Evolutionary conservation across 2,329 filamentous ascomycete species (phyloP), one percentile per base, ranked within the genome.

Genomic region (Geosmithia flava): DNA sequence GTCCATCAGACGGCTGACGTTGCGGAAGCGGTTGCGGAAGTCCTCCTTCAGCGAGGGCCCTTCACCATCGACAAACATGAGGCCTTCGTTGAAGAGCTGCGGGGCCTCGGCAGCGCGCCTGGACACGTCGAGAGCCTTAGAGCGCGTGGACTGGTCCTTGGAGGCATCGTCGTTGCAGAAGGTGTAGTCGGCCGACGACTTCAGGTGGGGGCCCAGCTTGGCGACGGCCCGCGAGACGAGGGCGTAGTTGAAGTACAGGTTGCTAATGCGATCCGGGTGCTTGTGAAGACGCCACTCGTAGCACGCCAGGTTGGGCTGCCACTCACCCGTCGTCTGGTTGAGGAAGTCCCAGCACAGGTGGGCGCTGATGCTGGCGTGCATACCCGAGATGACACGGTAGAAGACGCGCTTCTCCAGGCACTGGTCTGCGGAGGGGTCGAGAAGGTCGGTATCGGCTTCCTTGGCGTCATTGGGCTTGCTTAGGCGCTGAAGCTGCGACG

Each of bases 381-480:
- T 96, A 42, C 93, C 93, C 47, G 89, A 95, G 52, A 98, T 81
- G 53, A 98, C 81, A 7, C 90, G 80, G 68, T 97, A 93, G 64
- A 98, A 98, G 39, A 97, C 93, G n/a, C 93, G 85, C 75, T 98
- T 97, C 71, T 98, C 93, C 20, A 98, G 70, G 59, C 93, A 98
- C 60, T 95, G 87, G 56, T 96, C 90, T 55, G 95, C 89, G 45
- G 82, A 74, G 23, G 23, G 23, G 54, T 93, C 86, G 33, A 37
- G 33, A 16, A 37, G 33, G 45, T 81, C 79, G 1, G 43, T 23
- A 7, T 29, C 51, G 23, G 46, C 47, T 7, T 37, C 33, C 7
- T 40, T 45, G 10, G 75, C 74, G 3, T 73, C 73, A 50, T 78
- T 73, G 27, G 76, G 73, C 41, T 70, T 58, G 23, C 59, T 52